Percentiles rank a stretch among this genome's conserved stretches.
Conservation (phyloP, 164 flowering plant species). For the Akebia trifoliata region DNA sequence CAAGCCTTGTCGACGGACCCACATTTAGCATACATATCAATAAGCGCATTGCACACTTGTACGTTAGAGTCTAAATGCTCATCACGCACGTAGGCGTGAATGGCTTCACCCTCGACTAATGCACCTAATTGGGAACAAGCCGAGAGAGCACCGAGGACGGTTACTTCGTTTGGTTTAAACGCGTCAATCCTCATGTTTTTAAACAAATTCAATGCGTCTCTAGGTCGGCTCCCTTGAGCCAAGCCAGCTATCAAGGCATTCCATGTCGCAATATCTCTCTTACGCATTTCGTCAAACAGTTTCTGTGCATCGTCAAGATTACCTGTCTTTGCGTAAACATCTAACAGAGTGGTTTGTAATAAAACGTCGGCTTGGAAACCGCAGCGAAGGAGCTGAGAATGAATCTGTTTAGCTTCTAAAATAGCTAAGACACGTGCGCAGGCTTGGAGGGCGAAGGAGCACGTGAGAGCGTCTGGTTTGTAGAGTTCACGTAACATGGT, state of each 20-base stretch:
- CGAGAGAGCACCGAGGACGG: slow-evolving; percentile 66
- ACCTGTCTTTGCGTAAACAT: slow-evolving; percentile 60
- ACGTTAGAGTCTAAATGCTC: slow-evolving; percentile 47
- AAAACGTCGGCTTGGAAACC: slow-evolving; percentile 54
- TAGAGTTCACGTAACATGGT: slow-evolving; percentile 28
- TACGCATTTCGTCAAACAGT: slow-evolving; percentile 71
- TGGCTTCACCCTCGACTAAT: slow-evolving; percentile 45
- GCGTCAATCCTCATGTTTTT: slow-evolving; percentile 39
- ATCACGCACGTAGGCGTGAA: slow-evolving; percentile 33
- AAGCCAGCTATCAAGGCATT: slow-evolving; percentile 73
- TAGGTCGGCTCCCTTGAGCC: slow-evolving; percentile 65
- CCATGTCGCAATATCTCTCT: slow-evolving; percentile 67
- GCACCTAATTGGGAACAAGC: slow-evolving; percentile 86
- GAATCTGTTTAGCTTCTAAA: slow-evolving; percentile 53
- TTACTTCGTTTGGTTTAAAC: slow-evolving; percentile 58
- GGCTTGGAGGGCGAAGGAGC: slow-evolving; percentile 77
- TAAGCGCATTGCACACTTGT: slow-evolving; percentile 68
- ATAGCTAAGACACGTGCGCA: slow-evolving; percentile 61
- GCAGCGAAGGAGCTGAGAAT: slow-evolving; percentile 36
- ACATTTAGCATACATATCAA: slow-evolving; percentile 85
- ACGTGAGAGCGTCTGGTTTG: slow-evolving; percentile 71
- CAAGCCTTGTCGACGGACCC: slow-evolving; percentile 62
- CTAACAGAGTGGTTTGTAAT: slow-evolving; percentile 61
- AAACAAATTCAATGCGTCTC: slow-evolving; percentile 56
- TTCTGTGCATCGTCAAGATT: slow-evolving; percentile 41